Base-by-base conservation (phyloP, 2,329 filamentous ascomycete species). In the Cryphonectria carpinicola region DNA sequence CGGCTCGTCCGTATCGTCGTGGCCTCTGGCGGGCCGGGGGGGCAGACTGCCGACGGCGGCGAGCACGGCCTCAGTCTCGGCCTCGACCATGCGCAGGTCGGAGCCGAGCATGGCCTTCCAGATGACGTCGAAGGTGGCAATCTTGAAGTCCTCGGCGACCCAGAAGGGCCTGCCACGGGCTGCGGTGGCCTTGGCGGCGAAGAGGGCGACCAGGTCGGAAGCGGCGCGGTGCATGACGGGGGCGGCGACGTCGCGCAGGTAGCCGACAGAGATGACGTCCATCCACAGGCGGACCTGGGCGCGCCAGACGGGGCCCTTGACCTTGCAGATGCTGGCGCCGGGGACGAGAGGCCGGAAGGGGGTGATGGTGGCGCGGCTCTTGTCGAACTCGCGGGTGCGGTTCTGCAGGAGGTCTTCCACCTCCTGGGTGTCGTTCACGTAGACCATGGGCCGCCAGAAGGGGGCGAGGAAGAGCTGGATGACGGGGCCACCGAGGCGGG, bases 1-100 rank as follows among this genome's bases (percentile, higher is more conserved):
- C 17, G 64, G 49, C 35, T 28, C 22, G 19, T 63, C 49, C 35
- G 1, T 13, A 13, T 32, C 22, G 46, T 35, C 37, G 41, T 25
- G 17, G 64, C 62, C 46, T 73, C 35, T 3, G 77, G 76, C n/a
- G 78, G 77, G 35, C 73, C 5, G 46, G 8, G 46, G 46, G 8
- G 46, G 46, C 46, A 49, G 46, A 49, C 46, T 49, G 68, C 63
- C 74, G 73, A 76, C 73, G 75, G 76, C 79, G n/a, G 71, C 71
- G 39, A 80, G 72, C 1, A 80, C 73, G 4, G 75, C 69, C 6
- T 73, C 67, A 39, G 75, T 75, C 2, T 77, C 75, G 11, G 77
- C 74, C n/a, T 46, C n/a, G 52, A 72, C 11, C n/a, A 58, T 54
- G 22, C 65, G 54, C 67, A 64, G 58, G 19, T 71, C 67, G 19